Evolutionary conservation across 345 rosid species (phyloP).

Genomic region (Eucalyptus paniculata): DNA sequence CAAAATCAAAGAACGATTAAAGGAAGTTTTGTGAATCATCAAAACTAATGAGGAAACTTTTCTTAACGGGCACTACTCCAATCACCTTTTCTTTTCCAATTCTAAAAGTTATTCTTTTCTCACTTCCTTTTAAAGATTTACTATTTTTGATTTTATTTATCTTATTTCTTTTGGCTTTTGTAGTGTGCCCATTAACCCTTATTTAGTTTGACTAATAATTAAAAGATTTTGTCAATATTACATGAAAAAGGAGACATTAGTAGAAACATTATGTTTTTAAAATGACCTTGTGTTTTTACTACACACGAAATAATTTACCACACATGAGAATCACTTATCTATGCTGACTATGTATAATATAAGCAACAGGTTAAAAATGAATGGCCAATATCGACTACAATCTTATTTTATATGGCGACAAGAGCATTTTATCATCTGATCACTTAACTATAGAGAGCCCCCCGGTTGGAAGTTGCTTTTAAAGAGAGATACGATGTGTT

Average conservation of each 20-base stretch:
- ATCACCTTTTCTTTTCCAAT: not conserved
- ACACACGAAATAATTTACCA: not conserved
- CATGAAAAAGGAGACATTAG: not conserved
- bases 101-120: not conserved
- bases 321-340: not conserved
- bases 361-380: not conserved
- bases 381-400: not conserved
- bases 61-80: not conserved
- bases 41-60: too few species aligned
- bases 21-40: too few species aligned
- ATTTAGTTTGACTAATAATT: not conserved
- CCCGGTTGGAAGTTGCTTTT: not conserved
- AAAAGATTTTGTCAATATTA: not conserved
- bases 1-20: too few species aligned
- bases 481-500: not conserved
- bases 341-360: rapidly evolving
- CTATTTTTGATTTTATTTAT: not conserved
- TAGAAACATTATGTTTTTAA: not conserved
- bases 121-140: not conserved
- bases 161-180: not conserved
- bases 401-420: not conserved
- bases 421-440: not conserved
- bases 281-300: not conserved
- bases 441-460: not conserved
- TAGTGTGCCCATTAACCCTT: not conserved